These are phyloP conservation scores for Ganoderma leucocontextum DNA, from an alignment of 1,284 basidiomycete genomes.

Conservation along the genomic window DNA sequence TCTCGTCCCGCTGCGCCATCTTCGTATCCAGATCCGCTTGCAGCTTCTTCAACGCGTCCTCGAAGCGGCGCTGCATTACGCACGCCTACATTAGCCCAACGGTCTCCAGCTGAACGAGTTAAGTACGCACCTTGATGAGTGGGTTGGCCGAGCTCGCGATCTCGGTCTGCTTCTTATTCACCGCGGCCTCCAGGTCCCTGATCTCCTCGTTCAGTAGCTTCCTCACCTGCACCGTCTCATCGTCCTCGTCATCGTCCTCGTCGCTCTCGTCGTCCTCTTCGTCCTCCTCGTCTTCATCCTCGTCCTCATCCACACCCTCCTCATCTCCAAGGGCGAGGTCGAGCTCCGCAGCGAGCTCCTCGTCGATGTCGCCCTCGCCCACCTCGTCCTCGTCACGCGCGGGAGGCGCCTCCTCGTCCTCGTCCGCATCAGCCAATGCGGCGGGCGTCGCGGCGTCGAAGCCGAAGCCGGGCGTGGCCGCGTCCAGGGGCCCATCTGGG, in stretches of 20 bases:
- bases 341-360: slow-evolving; percentile 78
- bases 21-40: slow-evolving; percentile 89
- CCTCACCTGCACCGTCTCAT: slow-evolving; percentile 70
- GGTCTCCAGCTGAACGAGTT: background rate
- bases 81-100: slow-evolving; percentile 3
- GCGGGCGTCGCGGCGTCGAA: slow-evolving; percentile 41
- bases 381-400: slow-evolving; percentile 69
- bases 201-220: slow-evolving; percentile 91
- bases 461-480: slow-evolving; percentile 57
- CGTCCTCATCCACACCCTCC: slow-evolving; percentile 67
- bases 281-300: slow-evolving; percentile 71
- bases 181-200: slow-evolving; percentile 86
- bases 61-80: slow-evolving; percentile 82
- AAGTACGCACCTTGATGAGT: slow-evolving; percentile 74
- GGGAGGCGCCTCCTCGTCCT: slow-evolving; percentile 60
- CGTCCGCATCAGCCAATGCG: slow-evolving; percentile 64
- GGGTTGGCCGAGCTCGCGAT: slow-evolving; percentile 90
- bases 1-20: slow-evolving; percentile 78
- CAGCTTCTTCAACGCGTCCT: slow-evolving; percentile 90
- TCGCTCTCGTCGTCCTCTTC: slow-evolving; percentile 77
- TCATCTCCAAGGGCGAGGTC: slow-evolving; percentile 72
- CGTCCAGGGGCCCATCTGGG: slow-evolving; percentile 55
- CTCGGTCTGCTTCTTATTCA: slow-evolving; percentile 87
- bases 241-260: slow-evolving; percentile 72
- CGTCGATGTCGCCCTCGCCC: slow-evolving; percentile 81